Percentiles rank a stretch among this genome's conserved stretches.
These are phyloP conservation scores for Neurospora sp. DNA, from an alignment of 495 filamentous ascomycete species.

Conservation along the genomic window DNA sequence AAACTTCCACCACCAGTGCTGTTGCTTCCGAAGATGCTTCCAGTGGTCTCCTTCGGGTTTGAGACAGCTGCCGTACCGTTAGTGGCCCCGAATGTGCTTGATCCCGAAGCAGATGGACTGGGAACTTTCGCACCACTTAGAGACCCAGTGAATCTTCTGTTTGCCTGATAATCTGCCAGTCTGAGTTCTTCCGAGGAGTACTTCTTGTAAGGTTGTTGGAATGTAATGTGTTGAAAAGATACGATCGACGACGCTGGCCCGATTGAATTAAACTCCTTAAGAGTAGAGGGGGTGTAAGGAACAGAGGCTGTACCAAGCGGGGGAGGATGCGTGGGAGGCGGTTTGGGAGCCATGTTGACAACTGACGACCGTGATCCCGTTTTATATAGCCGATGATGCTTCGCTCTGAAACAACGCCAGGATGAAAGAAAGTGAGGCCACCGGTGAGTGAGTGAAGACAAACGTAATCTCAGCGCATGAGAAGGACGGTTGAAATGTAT, in stretches of 20 bases:
- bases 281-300: not conserved
- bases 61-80: not conserved
- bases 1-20: not conserved
- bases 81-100: not conserved
- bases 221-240: not conserved
- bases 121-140: not conserved
- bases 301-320: not conserved
- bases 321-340: not conserved
- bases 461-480: not conserved
- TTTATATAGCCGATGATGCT: not conserved
- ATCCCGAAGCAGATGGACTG: not conserved
- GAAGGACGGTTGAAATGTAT: not conserved
- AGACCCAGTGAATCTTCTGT: not conserved
- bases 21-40: not conserved
- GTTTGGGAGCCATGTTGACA: not conserved
- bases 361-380: not conserved
- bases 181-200: not conserved
- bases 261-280: not conserved
- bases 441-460: not conserved
- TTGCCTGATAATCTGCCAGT: not conserved
- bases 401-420: not conserved
- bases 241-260: not conserved
- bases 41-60: not conserved
- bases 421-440: not conserved
- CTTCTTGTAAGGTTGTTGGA: not conserved